These are phyloP conservation scores for Saccharomyces uvarum DNA, from an alignment of 1,139 yeast species.

Conservation along the genomic window DNA sequence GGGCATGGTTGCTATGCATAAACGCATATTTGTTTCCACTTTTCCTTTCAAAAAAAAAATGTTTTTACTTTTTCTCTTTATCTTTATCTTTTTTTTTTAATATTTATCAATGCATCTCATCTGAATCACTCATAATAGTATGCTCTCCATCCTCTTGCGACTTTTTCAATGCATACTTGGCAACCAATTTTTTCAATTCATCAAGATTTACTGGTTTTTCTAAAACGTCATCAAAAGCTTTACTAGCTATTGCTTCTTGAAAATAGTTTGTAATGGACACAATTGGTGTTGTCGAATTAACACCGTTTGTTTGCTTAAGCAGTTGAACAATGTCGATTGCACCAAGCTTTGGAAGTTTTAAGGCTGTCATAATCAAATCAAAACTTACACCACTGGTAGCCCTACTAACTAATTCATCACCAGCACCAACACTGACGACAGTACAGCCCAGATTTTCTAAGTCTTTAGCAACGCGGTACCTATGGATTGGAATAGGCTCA, in stretches of 20 bases:
- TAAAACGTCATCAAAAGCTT: conserved; percentile 61
- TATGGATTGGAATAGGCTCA: conserved; percentile 78
- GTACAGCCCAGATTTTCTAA: conserved; percentile 71
- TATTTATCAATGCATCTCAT: conserved; percentile 7
- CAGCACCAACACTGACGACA: conserved; percentile 70
- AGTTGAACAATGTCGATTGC: conserved; percentile 73
- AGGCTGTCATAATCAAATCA: conserved; percentile 75
- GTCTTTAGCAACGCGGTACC: conserved; percentile 59
- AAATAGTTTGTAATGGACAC: conserved; percentile 70
- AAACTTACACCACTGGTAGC: conserved; percentile 80
- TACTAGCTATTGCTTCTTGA: conserved; percentile 53
- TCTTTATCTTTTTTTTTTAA: not conserved
- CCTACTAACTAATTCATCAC: conserved; percentile 74
- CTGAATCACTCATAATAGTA: conserved; percentile 28
- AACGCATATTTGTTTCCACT: not conserved
- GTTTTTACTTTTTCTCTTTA: not conserved
- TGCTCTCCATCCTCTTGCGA: conserved; percentile 28
- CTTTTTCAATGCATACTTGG: conserved; percentile 29
- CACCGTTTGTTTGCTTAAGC: conserved; percentile 67
- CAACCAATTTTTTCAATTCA: conserved; percentile 34
- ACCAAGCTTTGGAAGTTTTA: conserved; percentile 55
- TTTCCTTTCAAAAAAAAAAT: not conserved
- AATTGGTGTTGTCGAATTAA: conserved; percentile 69
- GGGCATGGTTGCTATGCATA: no score
- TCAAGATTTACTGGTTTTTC: conserved; percentile 63